Percentiles rank a stretch among this genome's conserved stretches.
Evolutionary conservation across 257 asterid genomes (phyloP).

Genomic region (Lantana camara): DNA sequence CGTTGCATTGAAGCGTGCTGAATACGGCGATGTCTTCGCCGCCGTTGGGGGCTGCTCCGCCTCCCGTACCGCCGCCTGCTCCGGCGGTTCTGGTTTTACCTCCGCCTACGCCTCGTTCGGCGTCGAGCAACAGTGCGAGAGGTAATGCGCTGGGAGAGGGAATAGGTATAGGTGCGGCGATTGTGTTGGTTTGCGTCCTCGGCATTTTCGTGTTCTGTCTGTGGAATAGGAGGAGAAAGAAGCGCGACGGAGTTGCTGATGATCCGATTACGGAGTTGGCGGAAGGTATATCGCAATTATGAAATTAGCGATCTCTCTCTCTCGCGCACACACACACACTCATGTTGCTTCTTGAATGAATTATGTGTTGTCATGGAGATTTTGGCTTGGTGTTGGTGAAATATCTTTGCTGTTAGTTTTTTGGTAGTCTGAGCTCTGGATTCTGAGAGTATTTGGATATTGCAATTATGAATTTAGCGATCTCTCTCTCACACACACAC

Average conservation of each 20-base stretch:
- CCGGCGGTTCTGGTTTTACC: slow-evolving; percentile 33
- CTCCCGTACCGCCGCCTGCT: slow-evolving; percentile 32
- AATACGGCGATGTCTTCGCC: slow-evolving; percentile 42
- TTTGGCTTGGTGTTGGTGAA: too few relatives aligned
- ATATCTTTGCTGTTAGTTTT: background rate
- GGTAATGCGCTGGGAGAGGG: slow-evolving; percentile 81
- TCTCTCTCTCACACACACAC: too few relatives aligned
- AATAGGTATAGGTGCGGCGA: slow-evolving; percentile 79
- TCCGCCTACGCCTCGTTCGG: slow-evolving; percentile 38
- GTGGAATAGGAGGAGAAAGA: slow-evolving; percentile 76
- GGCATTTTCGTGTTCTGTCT: slow-evolving; percentile 61
- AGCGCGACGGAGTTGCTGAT: slow-evolving; percentile 41
- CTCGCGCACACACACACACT: too few relatives aligned
- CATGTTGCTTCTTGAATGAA: too few relatives aligned
- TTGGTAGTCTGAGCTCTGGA: too few relatives aligned
- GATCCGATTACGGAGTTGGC: slow-evolving; percentile 30
- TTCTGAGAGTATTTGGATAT: too few relatives aligned
- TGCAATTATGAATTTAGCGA: background rate
- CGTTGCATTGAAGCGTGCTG: slow-evolving; percentile 9
- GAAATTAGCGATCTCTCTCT: too few relatives aligned
- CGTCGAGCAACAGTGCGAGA: slow-evolving; percentile 34
- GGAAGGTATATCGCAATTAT: slow-evolving; percentile 50
- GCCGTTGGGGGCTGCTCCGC: slow-evolving; percentile 36
- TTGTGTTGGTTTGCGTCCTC: slow-evolving; percentile 72
- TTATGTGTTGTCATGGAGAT: background rate